Conservation (phyloP, 140 eudicot genomes). For the Ambrosia hybrid region DNA sequence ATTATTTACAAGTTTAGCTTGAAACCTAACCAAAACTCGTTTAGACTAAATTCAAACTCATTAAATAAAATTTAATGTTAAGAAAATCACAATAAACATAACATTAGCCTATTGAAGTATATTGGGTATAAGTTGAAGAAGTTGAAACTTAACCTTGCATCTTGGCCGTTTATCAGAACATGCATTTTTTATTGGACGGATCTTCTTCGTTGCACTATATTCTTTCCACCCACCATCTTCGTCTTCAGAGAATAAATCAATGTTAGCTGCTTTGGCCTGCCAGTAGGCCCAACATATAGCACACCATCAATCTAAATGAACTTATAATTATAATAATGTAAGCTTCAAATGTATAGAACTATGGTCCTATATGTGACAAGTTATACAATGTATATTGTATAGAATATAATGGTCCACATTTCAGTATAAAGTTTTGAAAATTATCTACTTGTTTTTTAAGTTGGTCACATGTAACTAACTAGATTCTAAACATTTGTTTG, state of each 20-base stretch:
- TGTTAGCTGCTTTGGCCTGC: conserved; percentile 83
- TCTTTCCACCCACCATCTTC: conserved; percentile 61
- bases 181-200: conserved; percentile 55
- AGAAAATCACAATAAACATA: neutral
- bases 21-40: neutral
- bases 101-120: no score
- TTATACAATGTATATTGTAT: no score
- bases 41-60: neutral
- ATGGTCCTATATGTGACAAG: no score
- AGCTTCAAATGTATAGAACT: neutral
- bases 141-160: conserved; percentile 82
- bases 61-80: no score
- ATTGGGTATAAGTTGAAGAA: neutral
- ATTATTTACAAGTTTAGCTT: neutral
- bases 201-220: conserved; percentile 69
- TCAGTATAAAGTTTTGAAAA: no score
- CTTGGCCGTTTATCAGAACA: conserved; percentile 84
- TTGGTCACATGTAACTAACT: neutral
- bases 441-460: neutral
- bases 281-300: neutral
- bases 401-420: neutral
- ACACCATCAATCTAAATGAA: neutral
- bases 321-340: neutral
- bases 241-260: conserved; percentile 68
- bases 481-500: neutral